phyloP scores from a whole-genome alignment of 2,329 filamentous ascomycete genomes.

The Dothistroma septosporum region DNA sequence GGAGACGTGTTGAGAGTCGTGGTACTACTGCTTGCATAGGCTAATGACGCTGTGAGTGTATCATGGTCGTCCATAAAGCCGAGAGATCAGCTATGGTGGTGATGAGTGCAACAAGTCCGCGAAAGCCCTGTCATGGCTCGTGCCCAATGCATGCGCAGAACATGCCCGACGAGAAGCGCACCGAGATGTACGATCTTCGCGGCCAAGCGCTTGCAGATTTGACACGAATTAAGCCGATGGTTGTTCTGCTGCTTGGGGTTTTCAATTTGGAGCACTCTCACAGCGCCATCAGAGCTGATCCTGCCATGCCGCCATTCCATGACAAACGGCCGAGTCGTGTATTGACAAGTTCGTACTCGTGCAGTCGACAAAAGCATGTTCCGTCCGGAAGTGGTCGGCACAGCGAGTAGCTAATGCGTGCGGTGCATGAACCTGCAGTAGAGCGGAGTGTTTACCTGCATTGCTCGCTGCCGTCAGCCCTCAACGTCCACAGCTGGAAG shows the following conservation, averaged over 20 bases:
- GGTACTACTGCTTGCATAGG: neutral
- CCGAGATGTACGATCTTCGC: neutral
- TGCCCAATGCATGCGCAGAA: neutral
- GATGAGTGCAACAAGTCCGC: neutral
- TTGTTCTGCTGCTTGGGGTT: neutral
- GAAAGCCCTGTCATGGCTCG: neutral
- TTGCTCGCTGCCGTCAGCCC: neutral
- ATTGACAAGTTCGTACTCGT: neutral
- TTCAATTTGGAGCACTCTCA: neutral
- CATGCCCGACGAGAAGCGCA: neutral
- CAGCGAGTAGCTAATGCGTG: neutral
- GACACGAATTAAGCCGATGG: neutral
- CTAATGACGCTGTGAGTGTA: neutral
- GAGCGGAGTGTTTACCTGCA: neutral
- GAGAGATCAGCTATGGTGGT: neutral
- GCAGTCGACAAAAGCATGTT: neutral
- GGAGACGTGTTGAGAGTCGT: too few species aligned
- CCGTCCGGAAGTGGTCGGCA: neutral
- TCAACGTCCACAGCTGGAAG: neutral
- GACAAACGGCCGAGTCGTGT: neutral
- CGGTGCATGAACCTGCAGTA: neutral
- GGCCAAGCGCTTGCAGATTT: neutral
- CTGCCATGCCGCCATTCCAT: neutral
- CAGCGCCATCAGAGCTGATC: neutral
- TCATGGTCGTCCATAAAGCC: neutral